phyloP scores from a whole-genome alignment of 306 rosid species.

The Potentilla sterilis region DNA sequence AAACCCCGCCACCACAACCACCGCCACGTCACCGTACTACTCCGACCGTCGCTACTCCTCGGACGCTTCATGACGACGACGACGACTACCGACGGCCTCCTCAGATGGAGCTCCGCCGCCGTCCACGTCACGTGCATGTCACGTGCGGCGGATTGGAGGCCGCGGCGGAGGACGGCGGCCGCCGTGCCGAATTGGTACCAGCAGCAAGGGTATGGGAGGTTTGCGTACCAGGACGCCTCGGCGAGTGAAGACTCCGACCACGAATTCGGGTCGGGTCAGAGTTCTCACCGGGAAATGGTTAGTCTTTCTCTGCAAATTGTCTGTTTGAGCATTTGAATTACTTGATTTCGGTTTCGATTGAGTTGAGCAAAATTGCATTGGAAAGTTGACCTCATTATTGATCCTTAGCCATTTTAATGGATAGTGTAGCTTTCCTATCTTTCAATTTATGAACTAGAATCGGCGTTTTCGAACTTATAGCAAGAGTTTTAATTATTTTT shows the following conservation, averaged over 20 bases:
- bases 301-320: conserved; percentile 1
- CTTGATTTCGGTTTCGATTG: not conserved
- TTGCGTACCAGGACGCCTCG: conserved; percentile 56
- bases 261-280: conserved; percentile 35
- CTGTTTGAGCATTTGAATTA: not conserved
- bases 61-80: conserved; percentile 13
- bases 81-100: not conserved
- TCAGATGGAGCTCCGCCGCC: not conserved
- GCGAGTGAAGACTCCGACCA: conserved; percentile 69
- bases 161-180: conserved; percentile 26
- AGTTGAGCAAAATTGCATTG: not conserved
- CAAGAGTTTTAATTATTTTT: no score
- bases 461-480: not conserved
- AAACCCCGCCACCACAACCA: conserved; percentile 5
- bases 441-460: not conserved
- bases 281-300: conserved; percentile 53
- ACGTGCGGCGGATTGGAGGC: conserved; percentile 27
- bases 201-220: conserved; percentile 59
- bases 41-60: conserved; percentile 23
- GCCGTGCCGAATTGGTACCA: conserved; percentile 45
- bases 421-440: no score
- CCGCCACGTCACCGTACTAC: not conserved
- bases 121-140: conserved; percentile 20
- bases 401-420: not conserved
- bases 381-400: not conserved